Percentiles rank a stretch among this genome's conserved stretches.
Evolutionary conservation across 2,329 filamentous ascomycete species (phyloP).

Genomic region (Rhynchosporium graminicola): DNA sequence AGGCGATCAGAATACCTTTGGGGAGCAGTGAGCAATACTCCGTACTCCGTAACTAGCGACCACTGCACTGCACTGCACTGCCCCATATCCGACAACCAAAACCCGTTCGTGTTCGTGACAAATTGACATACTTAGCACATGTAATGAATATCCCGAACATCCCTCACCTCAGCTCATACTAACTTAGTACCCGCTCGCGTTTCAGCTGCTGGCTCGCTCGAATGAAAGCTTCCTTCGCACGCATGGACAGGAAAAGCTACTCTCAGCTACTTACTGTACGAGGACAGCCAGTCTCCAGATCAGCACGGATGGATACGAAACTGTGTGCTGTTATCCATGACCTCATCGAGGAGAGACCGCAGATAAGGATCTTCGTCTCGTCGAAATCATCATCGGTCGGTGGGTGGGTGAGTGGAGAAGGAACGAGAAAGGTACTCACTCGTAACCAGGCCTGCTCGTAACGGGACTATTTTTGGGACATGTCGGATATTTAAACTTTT

Average conservation of each 20-base stretch:
- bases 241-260: no score
- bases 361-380: constrained; percentile 4
- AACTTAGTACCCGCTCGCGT: no score
- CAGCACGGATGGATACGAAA: not conserved
- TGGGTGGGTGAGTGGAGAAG: not conserved
- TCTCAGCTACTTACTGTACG: no score
- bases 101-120: not conserved
- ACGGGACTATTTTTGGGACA: no score
- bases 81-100: not conserved
- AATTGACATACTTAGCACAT: not conserved
- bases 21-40: no score
- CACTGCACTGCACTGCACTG: not conserved
- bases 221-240: no score
- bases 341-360: constrained; percentile 2
- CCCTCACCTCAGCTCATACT: no score
- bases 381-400: not conserved
- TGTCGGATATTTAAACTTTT: not conserved
- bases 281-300: not conserved
- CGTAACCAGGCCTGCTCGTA: no score
- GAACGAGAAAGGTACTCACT: not conserved
- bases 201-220: not conserved
- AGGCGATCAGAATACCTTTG: not conserved
- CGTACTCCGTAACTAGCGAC: no score
- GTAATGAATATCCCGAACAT: no score
- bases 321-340: not conserved